Evolutionary conservation across 106 monocot species (phyloP), one percentile per base, ranked within the genome.

Genomic region (Alisma plantagoaquatica): DNA sequence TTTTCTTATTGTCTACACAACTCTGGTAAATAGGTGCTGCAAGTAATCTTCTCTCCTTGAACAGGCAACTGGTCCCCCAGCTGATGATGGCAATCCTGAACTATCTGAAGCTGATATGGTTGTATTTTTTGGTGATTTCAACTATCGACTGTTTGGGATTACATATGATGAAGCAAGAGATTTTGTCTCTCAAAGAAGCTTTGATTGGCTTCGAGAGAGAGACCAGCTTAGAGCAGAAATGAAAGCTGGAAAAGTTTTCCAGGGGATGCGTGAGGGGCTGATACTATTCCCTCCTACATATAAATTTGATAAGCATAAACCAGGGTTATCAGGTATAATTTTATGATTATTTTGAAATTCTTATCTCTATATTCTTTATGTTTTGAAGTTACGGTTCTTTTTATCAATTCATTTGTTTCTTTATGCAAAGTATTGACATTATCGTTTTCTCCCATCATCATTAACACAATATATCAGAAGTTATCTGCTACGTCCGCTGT

Each of bases 271-370:
- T 65, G 84, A 85, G 74, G 84, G 75, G 18, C 66, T 64, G 11
- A 79, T 85, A 42, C 79, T 46, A 49, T 85, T 85, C 50, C 84
- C 84, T 33, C 84, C 79, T 25, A 85, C 84, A 18, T 85, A 85
- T 60, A 85, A 85, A 54, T 85, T 85, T 73, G 84, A 79, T 47
- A 79, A 54, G 62, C 72, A 85, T 46, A 43, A 60, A 49, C 21
- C 46, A 46, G 84, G 84, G 15, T 61, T 85, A 46, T 59, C 79
- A 62, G 84, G 84, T 79, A 65, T 31, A 30, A 1, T 57, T n/a
- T n/a, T n/a, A n/a, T n/a, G n/a, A n/a, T n/a, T n/a, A n/a, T n/a
- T n/a, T n/a, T n/a, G n/a, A n/a, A n/a, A n/a, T n/a, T n/a, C n/a
- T n/a, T n/a, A n/a, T n/a, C n/a, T n/a, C n/a, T n/a, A n/a, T n/a